Evolutionary conservation across 2,329 filamentous ascomycete genomes (phyloP).

Genomic region (Calonectria multiphialidica): DNA sequence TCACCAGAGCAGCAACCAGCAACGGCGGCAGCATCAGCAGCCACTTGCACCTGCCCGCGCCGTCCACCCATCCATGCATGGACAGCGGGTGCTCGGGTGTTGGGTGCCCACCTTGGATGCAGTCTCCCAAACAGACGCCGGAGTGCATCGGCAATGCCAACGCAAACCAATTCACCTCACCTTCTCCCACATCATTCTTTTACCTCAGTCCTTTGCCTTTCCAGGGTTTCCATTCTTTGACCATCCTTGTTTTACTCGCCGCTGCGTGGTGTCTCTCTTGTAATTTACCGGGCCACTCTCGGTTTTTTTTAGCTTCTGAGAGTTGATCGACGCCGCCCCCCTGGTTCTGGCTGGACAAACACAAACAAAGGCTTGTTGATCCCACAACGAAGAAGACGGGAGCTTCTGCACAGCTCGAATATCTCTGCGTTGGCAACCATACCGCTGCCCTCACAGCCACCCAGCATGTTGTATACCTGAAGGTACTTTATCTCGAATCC

Average conservation of each 20-base stretch:
- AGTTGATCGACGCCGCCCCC: slow-evolving; percentile 6
- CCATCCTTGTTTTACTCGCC: slow-evolving; percentile 6
- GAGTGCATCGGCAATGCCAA: slow-evolving; percentile 15
- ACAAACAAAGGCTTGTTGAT: slow-evolving; percentile 23
- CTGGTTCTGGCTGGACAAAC: slow-evolving; percentile 2
- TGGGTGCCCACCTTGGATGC: slow-evolving; percentile 20
- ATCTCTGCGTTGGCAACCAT: slow-evolving; percentile 7
- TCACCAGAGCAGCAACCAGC: slow-evolving; percentile 28
- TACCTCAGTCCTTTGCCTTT: slow-evolving; percentile 2
- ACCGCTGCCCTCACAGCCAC: slow-evolving; percentile 29
- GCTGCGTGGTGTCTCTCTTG: slow-evolving; percentile 13
- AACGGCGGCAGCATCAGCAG: slow-evolving; percentile 15
- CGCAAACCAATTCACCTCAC: slow-evolving; percentile 10
- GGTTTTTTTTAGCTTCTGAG: background rate
- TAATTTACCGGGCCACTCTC: slow-evolving; percentile 8
- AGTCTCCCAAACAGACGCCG: slow-evolving; percentile 11
- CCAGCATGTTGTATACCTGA: slow-evolving; percentile 44
- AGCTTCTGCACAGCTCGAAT: slow-evolving; percentile 13
- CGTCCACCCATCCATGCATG: slow-evolving; percentile 15
- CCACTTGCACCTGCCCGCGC: slow-evolving; percentile 13
- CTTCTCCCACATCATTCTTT: slow-evolving; percentile 7
- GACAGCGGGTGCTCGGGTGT: slow-evolving; percentile 22
- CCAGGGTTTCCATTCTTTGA: slow-evolving; percentile 17
- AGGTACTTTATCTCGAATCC: slow-evolving; percentile 34
- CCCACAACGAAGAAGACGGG: slow-evolving; percentile 6